phyloP scores from a whole-genome alignment of 192 early-diverging fungal species.

The Gaertneriomyces sp. region DNA sequence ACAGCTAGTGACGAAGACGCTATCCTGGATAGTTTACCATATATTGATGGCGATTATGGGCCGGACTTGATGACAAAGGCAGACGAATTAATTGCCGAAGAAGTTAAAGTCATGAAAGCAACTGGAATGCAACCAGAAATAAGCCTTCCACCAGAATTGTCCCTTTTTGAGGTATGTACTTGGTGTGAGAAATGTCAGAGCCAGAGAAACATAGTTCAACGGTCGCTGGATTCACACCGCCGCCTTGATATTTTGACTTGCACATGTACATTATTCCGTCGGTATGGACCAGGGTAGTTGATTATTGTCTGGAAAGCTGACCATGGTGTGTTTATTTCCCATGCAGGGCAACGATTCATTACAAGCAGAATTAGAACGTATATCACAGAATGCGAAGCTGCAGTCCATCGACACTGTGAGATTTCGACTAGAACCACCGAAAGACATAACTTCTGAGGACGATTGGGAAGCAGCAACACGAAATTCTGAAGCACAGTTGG shows the following conservation, averaged over 20 bases:
- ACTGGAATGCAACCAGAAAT: neutral
- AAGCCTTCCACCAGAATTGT: neutral
- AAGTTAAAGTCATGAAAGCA: neutral
- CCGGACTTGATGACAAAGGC: neutral
- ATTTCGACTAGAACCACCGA: slow-evolving; percentile 35
- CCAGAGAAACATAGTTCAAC: neutral
- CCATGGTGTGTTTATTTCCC: neutral
- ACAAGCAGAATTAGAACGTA: slow-evolving; percentile 10
- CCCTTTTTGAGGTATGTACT: slow-evolving; percentile 22
- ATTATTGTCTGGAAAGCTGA: too few relatives aligned
- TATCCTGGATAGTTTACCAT: slow-evolving; percentile 31
- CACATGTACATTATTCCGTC: neutral
- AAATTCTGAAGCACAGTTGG: slow-evolving; percentile 50
- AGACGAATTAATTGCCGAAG: neutral
- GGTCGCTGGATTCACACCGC: neutral
- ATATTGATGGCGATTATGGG: slow-evolving; percentile 36
- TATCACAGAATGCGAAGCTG: slow-evolving; percentile 4
- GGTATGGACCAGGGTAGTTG: neutral
- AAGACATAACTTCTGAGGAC: slow-evolving; percentile 11
- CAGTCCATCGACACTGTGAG: slow-evolving; percentile 33
- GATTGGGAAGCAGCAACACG: slow-evolving; percentile 32
- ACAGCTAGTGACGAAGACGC: neutral
- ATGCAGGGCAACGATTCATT: neutral
- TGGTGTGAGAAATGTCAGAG: neutral
- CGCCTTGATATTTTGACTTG: slow-evolving; percentile 5